Evolutionary conservation across 2,329 filamentous ascomycete species (phyloP), one percentile per base, ranked within the genome.

Genomic region (Gliomastix tumulicola): DNA sequence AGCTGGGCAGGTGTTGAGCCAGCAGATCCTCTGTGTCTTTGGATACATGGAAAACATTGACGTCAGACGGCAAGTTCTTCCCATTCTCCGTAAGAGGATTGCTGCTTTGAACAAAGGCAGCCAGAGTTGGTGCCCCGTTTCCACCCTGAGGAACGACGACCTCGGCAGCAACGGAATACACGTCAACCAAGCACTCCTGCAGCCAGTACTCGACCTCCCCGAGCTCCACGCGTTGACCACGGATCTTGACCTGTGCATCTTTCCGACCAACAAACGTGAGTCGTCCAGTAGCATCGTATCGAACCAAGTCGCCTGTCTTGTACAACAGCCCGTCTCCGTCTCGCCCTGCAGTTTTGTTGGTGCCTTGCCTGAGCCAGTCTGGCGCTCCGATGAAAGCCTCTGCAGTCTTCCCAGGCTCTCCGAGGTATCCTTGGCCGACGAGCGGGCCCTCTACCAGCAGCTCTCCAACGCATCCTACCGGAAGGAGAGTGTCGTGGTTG

Each of bases 361-460:
- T 44, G n/a, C 60, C 57, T 3, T 49, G 45, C 9, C 56, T 47
- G 5, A 66, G 53, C 68, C 69, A 76, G 5, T 47, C 49, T 6
- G 67, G 69, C 35, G 69, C 57, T 12, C 55, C 52, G 30, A 79
- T 63, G 40, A 79, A 79, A 0, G 60, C 62, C 16, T 60, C 60
- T 10, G 56, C 57, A 0, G 73, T 77, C 47, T 71, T 73, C 32
- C 62, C 56, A 1, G 56, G 54, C 28, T 77, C 68, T 37, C 69
- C 65, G 22, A 76, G 53, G 39, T 79, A 79, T 19, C 71, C 72
- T 13, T 66, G 59, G 18, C 69, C 72, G 18, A 79, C 66, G 18
- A 68, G 62, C 3, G 70, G 69, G 2, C 69, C 68, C 41, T 66
- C 64, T 23, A 73, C 50, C 7, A 67, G 46, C 15, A 69, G 56